Evolutionary conservation across 1,284 basidiomycete species (phyloP).

Genomic region (Lentinus polychrous): DNA sequence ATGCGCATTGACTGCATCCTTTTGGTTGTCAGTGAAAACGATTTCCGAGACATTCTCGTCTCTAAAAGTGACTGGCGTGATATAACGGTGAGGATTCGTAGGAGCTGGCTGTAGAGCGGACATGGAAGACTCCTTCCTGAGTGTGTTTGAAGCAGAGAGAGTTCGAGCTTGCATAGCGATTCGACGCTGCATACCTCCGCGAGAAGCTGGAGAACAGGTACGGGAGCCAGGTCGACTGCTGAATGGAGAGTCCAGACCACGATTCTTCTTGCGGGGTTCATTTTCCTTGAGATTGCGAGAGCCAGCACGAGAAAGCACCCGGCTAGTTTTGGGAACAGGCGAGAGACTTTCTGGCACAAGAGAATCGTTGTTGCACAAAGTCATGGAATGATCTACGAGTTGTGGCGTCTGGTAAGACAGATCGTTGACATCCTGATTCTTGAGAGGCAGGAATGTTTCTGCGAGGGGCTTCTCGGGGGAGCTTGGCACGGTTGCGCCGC

Average conservation of each 20-base stretch:
- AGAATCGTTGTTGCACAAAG: neutral
- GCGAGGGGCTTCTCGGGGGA: conserved; percentile 1
- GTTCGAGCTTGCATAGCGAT: conserved; percentile 28
- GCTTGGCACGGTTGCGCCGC: neutral
- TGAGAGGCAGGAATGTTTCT: conserved; percentile 4
- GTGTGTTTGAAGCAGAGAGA: conserved; percentile 20
- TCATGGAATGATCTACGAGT: neutral
- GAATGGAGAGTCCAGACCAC: conserved; percentile 31
- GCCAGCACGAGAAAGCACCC: conserved; percentile 35
- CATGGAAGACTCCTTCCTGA: neutral
- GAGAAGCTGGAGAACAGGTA: conserved; percentile 31
- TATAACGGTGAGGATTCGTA: neutral
- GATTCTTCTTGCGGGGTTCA: conserved; percentile 5
- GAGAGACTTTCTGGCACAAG: conserved; percentile 28
- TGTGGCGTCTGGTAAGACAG: conserved; percentile 3
- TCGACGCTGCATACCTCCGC: conserved; percentile 12
- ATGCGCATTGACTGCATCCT: conserved; percentile 11
- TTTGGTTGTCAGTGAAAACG: neutral
- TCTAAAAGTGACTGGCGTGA: neutral
- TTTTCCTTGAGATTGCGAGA: conserved; percentile 47
- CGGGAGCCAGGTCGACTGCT: conserved; percentile 37
- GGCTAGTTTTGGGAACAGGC: conserved; percentile 36
- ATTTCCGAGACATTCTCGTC: neutral
- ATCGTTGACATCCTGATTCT: conserved; percentile 8
- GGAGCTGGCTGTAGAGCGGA: neutral